Base-by-base conservation (phyloP, 2,329 filamentous ascomycete genomes). In the Teratosphaeria destructans region DNA sequence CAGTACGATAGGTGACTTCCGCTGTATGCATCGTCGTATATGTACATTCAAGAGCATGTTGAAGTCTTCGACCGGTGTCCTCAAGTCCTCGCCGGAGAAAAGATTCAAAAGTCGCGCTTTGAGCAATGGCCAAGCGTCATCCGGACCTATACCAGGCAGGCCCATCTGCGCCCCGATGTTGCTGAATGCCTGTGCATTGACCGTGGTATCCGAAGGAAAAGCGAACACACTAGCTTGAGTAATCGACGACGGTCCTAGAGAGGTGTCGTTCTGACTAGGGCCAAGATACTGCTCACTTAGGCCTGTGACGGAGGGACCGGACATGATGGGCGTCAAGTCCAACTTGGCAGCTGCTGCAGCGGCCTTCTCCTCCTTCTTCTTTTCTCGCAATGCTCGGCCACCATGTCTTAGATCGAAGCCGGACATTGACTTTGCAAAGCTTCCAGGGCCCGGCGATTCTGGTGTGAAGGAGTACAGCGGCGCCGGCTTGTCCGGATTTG, bases 391-490 rank as follows among this genome's bases (percentile, higher is more conserved):
- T 6, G 86, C 88, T 52, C 87, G 82, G 1, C 86, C 89, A 52
- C 87, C 89, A 74, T 93, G 89, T 57, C 89, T 81, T 29, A 93
- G 76, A 72, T 93, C 89, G 52, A 93, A 77, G 0, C 88, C 88
- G 61, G 88, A 93, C 69, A 94, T 88, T 3, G 87, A 88, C 75
- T 94, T 95, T 43, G 86, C 81, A 71, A 97, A 95, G 35, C 82
- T 81, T 56, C 80, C 81, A 14, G 85, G 84, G 0, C 82, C 86
- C 1, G 89, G 88, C 61, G 86, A 90, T 7, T 86, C 81, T 1
- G 88, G 88, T 1, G 89, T 88, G 73, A 93, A 92, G 62, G 85
- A 90, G 76, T 93, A 93, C 4, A 93, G 74, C 58, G 87, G 89
- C 65, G 84, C 87, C 0, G 89, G 87, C 3, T 87, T 87, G 68